These are phyloP conservation scores for Pichia sp. DNA, from an alignment of 1,139 yeast genomes.

Conservation along the genomic window DNA sequence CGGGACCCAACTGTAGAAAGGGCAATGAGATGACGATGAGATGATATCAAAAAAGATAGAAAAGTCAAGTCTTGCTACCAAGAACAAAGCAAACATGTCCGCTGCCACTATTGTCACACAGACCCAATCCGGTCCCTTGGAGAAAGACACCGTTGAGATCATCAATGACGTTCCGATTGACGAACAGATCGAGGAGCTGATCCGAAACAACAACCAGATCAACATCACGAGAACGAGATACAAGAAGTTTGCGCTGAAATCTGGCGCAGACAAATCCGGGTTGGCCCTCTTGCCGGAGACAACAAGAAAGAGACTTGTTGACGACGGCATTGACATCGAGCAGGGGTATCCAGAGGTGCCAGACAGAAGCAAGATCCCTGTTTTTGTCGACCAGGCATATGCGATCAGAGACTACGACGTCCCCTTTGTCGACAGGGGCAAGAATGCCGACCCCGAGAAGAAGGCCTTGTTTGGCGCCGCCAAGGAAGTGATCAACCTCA, in stretches of 20 bases:
- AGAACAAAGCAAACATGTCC: not conserved
- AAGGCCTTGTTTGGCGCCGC: conserved; percentile 50
- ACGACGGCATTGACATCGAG: conserved; percentile 40
- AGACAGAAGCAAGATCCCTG: conserved; percentile 35
- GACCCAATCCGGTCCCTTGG: conserved; percentile 35
- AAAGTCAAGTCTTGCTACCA: not conserved
- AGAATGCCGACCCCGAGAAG: conserved; percentile 50
- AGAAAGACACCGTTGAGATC: conserved; percentile 32
- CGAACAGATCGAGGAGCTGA: conserved; percentile 17
- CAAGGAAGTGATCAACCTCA: conserved; percentile 43
- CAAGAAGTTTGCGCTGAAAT: conserved; percentile 8
- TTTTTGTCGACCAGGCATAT: conserved; percentile 50
- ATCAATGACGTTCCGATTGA: conserved; percentile 17
- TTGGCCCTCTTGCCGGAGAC: conserved; percentile 36
- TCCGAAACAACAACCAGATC: conserved; percentile 12
- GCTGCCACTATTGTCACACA: not conserved
- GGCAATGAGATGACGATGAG: not conserved
- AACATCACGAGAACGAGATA: conserved; percentile 14
- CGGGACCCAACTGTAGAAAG: too few relatives aligned
- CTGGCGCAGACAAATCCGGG: conserved; percentile 33
- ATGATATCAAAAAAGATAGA: conserved; percentile 33
- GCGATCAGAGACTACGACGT: conserved; percentile 34
- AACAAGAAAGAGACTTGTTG: conserved; percentile 36
- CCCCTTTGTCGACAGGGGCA: conserved; percentile 41
- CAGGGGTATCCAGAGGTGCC: conserved; percentile 45